Evolutionary conservation across 768 basidiomycete species (phyloP).

Genomic region (Naganishia friedmannii): DNA sequence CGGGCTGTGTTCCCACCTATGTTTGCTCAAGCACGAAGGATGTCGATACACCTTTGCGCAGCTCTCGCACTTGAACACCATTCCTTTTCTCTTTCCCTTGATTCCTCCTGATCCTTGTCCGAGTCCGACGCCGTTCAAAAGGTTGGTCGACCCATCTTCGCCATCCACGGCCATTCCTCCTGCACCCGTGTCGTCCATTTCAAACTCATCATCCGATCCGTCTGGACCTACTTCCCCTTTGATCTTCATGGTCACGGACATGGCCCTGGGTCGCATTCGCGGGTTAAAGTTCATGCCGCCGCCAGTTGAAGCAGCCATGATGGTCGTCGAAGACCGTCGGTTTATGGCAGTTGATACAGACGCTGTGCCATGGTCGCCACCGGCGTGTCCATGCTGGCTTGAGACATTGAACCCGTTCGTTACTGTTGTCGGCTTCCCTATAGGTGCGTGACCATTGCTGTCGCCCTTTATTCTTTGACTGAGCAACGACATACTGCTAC

Average conservation of each 20-base stretch:
- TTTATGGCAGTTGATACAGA: background rate
- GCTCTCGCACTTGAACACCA: slow-evolving; percentile 86
- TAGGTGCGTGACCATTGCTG: background rate
- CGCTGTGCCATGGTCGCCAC: background rate
- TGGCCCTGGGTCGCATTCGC: slow-evolving; percentile 31
- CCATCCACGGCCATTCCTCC: slow-evolving; percentile 17
- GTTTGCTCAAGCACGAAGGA: slow-evolving; percentile 91
- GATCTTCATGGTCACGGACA: slow-evolving; percentile 35
- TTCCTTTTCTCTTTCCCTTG: slow-evolving; percentile 69
- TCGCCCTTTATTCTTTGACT: slow-evolving; percentile 24
- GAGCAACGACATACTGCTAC: slow-evolving; percentile 22
- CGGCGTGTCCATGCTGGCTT: background rate
- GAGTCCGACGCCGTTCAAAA: slow-evolving; percentile 25
- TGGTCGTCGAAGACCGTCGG: slow-evolving; percentile 8
- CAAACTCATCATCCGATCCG: slow-evolving; percentile 29
- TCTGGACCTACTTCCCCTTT: slow-evolving; percentile 31
- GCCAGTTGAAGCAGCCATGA: slow-evolving; percentile 14
- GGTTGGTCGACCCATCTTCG: background rate
- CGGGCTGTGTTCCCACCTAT: slow-evolving; percentile 95
- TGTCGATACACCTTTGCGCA: slow-evolving; percentile 83
- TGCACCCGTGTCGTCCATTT: slow-evolving; percentile 24
- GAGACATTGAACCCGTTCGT: slow-evolving; percentile 16
- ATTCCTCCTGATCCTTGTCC: slow-evolving; percentile 50
- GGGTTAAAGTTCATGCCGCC: slow-evolving; percentile 20
- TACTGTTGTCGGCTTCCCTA: slow-evolving; percentile 15